Conservation (phyloP, 208 protist genomes). For the Trypanosoma congolense region DNA sequence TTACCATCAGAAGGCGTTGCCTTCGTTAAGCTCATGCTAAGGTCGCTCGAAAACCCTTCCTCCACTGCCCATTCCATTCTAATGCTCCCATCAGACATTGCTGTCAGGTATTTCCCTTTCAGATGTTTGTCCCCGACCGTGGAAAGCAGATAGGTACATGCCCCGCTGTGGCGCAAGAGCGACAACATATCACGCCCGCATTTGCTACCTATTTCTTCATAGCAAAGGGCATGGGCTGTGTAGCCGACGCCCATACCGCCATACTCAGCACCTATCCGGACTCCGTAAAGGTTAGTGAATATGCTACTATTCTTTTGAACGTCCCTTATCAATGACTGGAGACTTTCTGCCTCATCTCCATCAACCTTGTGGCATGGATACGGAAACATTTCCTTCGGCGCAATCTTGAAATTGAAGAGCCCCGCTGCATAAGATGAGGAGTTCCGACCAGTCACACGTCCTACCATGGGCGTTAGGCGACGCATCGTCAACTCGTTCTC, state of each 20-base stretch:
- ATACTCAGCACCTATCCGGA: slow-evolving; percentile 75
- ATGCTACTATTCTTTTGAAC: slow-evolving; percentile 59
- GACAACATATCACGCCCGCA: slow-evolving; percentile 42
- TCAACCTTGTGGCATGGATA: slow-evolving; percentile 73
- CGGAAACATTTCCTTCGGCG: slow-evolving; percentile 67
- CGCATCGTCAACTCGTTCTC: slow-evolving; percentile 11
- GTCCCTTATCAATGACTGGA: slow-evolving; percentile 71
- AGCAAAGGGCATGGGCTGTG: slow-evolving; percentile 71
- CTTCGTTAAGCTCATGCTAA: slow-evolving; percentile 77
- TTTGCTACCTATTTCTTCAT: slow-evolving; percentile 68
- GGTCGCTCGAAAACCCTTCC: slow-evolving; percentile 62
- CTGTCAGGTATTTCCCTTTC: slow-evolving; percentile 81
- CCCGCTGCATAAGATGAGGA: slow-evolving; percentile 69
- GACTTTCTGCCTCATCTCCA: slow-evolving; percentile 67
- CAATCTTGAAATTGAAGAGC: slow-evolving; percentile 82
- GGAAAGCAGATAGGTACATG: slow-evolving; percentile 64
- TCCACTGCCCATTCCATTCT: slow-evolving; percentile 78
- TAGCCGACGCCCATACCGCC: slow-evolving; percentile 76
- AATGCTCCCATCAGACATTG: slow-evolving; percentile 78
- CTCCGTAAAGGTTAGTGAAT: slow-evolving; percentile 48
- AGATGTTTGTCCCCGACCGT: slow-evolving; percentile 64
- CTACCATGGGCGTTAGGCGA: slow-evolving; percentile 9
- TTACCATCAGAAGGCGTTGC: slow-evolving; percentile 23
- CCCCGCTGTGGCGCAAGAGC: slow-evolving; percentile 55
- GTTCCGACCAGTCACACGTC: slow-evolving; percentile 22